Conservation (phyloP, 2,329 filamentous ascomycete genomes). For the Sarocladiaceae sp. region DNA sequence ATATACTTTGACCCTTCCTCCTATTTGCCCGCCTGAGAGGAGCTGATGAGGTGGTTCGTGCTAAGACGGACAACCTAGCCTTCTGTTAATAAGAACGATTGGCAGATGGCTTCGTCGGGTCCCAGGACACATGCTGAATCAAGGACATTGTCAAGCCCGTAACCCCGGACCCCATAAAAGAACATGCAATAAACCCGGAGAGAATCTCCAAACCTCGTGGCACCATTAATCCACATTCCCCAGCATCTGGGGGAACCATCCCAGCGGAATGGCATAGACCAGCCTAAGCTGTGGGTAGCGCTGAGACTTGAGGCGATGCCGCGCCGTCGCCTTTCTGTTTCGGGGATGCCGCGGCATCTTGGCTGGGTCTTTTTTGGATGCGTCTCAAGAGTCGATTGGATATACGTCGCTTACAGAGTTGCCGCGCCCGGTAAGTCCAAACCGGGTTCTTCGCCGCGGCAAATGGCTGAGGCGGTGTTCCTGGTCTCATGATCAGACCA, state of each 20-base stretch:
- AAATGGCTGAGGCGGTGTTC: no score
- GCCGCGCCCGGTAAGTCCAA: background rate
- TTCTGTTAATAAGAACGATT: no score
- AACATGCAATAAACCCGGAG: background rate
- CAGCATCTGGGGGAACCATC: background rate
- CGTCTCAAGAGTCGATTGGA: background rate
- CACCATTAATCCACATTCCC: background rate
- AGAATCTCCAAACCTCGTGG: background rate
- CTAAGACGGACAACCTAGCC: no score
- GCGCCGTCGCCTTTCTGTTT: background rate
- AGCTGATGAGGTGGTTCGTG: no score
- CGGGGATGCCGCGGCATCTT: background rate
- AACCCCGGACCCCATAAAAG: background rate
- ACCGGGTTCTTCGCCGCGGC: no score
- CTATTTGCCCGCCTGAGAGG: no score
- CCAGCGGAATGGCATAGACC: background rate
- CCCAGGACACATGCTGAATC: no score
- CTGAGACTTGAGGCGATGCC: background rate
- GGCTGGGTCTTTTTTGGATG: no score
- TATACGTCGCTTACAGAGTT: background rate
- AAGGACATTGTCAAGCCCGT: no score
- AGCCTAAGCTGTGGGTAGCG: background rate
- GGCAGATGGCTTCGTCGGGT: no score
- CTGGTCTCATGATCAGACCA: no score
- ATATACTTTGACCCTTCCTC: no score